These are phyloP conservation scores for Starmerella geochares DNA, from an alignment of 805 yeast genomes.

Conservation along the genomic window DNA sequence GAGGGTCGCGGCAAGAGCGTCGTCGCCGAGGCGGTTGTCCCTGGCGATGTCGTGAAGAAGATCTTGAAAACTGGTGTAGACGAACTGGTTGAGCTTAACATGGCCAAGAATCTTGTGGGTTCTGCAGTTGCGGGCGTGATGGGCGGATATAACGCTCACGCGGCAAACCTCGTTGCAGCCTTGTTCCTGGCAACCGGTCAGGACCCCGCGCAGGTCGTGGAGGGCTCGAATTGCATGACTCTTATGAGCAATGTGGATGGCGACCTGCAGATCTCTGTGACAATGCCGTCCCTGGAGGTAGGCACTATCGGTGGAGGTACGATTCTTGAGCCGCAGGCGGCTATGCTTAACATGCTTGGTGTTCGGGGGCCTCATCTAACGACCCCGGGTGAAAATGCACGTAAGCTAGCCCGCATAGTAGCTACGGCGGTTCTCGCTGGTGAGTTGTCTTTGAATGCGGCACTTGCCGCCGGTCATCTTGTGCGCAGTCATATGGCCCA, in stretches of 20 bases:
- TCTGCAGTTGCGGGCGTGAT: conserved; percentile 97
- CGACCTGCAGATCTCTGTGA: conserved; percentile 81
- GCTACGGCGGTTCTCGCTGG: conserved; percentile 95
- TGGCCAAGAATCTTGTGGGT: conserved; percentile 83
- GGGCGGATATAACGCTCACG: conserved; percentile 98
- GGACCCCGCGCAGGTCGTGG: conserved; percentile 99
- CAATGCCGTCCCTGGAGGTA: conserved; percentile 98
- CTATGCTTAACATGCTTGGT: conserved; percentile 89
- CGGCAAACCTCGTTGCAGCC: conserved; percentile 93
- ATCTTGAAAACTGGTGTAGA: conserved; percentile 88
- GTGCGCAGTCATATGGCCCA: conserved; percentile 96
- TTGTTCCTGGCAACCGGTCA: conserved; percentile 92
- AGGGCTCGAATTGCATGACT: conserved; percentile 94
- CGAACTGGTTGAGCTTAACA: conserved; percentile 81
- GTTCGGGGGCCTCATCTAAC: conserved; percentile 93
- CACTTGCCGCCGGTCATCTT: conserved; percentile 96
- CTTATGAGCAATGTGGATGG: conserved; percentile 77
- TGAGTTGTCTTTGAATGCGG: conserved; percentile 86
- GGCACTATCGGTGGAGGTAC: conserved; percentile 99
- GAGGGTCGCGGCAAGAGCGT: conserved; percentile 98
- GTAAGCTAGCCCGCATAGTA: conserved; percentile 81
- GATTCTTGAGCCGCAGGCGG: conserved; percentile 89
- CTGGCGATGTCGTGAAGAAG: conserved; percentile 63
- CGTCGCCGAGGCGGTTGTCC: conserved; percentile 90
- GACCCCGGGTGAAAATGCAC: conserved; percentile 87